phyloP scores from a whole-genome alignment of 2,329 filamentous ascomycete genomes.

The Xylariaceae sp. region DNA sequence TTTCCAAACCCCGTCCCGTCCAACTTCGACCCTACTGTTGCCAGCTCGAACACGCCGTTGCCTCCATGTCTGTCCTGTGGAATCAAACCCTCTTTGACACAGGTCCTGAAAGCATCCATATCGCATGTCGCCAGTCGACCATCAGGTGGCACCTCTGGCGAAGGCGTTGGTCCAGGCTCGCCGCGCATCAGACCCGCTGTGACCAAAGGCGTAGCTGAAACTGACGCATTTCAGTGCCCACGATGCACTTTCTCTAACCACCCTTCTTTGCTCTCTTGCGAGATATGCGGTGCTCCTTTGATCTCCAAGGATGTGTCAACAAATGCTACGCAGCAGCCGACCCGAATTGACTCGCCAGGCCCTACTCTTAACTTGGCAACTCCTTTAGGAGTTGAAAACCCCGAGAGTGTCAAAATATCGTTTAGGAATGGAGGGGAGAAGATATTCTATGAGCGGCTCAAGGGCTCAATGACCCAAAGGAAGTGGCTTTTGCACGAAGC shows the following conservation, averaged over 20 bases:
- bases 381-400: conserved; percentile 47
- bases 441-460: conserved; percentile 84
- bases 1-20: conserved; percentile 90
- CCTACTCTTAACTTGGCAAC: conserved; percentile 52
- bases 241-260: conserved; percentile 94
- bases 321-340: conserved; percentile 37
- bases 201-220: conserved; percentile 4
- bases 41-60: conserved; percentile 72
- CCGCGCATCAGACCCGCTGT: conserved; percentile 8
- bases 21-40: conserved; percentile 84
- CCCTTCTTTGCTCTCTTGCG: conserved; percentile 77
- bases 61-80: conserved; percentile 90
- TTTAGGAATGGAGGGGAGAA: conserved; percentile 87
- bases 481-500: conserved; percentile 94
- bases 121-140: conserved; percentile 59
- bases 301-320: conserved; percentile 47
- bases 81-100: conserved; percentile 81
- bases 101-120: conserved; percentile 83
- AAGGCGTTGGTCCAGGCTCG: conserved; percentile 4
- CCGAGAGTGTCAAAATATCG: conserved; percentile 82
- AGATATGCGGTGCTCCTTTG: conserved; percentile 83
- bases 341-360: conserved; percentile 72
- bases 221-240: conserved; percentile 60
- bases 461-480: conserved; percentile 80
- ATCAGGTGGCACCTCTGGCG: conserved; percentile 11